Conservation (phyloP, 2,329 filamentous ascomycete genomes). For the Aulographum hederae region DNA sequence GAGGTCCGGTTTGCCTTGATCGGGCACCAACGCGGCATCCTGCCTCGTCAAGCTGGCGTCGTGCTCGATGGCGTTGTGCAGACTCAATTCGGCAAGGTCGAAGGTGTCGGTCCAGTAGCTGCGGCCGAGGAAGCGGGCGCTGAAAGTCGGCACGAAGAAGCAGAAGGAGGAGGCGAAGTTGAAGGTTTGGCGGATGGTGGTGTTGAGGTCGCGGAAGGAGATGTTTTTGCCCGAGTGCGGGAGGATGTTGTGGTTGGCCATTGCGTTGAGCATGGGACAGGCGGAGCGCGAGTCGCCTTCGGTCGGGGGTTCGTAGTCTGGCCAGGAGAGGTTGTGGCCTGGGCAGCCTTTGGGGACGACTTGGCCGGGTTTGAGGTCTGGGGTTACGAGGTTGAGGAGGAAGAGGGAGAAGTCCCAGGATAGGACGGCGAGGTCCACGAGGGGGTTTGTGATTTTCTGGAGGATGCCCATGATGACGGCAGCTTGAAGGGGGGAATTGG, state of each 20-base stretch:
- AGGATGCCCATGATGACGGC: conserved; percentile 6
- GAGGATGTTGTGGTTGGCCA: too few relatives aligned
- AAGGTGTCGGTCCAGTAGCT: conserved; percentile 2
- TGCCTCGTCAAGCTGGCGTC: conserved; percentile 10
- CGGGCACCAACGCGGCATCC: conserved; percentile 16
- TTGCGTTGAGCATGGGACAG: too few relatives aligned
- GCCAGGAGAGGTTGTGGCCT: conserved; percentile 19
- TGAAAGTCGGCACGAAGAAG: conserved; percentile 11
- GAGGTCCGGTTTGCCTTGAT: conserved; percentile 20
- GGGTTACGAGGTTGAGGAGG: conserved; percentile 18
- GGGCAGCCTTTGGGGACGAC: conserved; percentile 17
- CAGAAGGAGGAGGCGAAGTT: conserved; percentile 9
- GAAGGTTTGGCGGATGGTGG: too few relatives aligned
- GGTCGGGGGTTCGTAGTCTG: conserved; percentile 18
- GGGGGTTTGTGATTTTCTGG: conserved; percentile 10
- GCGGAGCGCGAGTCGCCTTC: too few relatives aligned
- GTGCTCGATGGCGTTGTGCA: conserved; percentile 2
- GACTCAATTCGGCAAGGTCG: too few relatives aligned
- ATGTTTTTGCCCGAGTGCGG: too few relatives aligned
- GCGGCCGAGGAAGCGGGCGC: conserved; percentile 7
- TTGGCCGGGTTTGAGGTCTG: conserved; percentile 16
- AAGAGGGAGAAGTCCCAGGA: conserved; percentile 21
- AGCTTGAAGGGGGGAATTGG: neutral
- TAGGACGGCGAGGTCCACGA: conserved; percentile 19
- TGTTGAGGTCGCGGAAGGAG: too few relatives aligned